Evolutionary conservation across 768 basidiomycete genomes (phyloP).

Genomic region (Basidioascus undulatus): DNA sequence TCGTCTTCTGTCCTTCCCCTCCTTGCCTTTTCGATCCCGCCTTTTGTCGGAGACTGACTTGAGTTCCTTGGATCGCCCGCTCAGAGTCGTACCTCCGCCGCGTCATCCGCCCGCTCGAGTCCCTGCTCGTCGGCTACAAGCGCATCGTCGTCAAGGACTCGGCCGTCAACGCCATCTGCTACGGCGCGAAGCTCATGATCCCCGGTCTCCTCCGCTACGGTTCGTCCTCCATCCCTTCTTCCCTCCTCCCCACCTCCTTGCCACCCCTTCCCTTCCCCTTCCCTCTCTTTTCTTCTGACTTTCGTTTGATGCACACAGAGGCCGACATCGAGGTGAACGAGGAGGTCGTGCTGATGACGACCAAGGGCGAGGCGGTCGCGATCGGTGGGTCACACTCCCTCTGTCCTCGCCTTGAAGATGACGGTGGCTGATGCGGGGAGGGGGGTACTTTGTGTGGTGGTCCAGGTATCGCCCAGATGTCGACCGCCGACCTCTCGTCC

Average conservation of each 20-base stretch:
- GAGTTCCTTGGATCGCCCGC: slow-evolving; percentile 2
- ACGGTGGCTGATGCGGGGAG: too few relatives aligned
- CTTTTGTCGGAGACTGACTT: slow-evolving; percentile 1
- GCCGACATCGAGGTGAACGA: slow-evolving; percentile 82
- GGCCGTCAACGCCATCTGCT: slow-evolving; percentile 96
- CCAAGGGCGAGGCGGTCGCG: slow-evolving; percentile 41
- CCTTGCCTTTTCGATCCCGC: neutral
- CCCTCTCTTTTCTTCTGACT: neutral
- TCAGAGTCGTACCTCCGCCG: slow-evolving; percentile 88
- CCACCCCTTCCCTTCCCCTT: neutral
- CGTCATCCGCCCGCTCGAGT: slow-evolving; percentile 82
- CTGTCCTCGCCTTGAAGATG: too few relatives aligned
- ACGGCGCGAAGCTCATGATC: slow-evolving; percentile 98
- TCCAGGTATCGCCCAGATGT: slow-evolving; percentile 40
- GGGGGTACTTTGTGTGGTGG: neutral
- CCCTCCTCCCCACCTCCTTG: neutral
- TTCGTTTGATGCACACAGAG: slow-evolving; percentile 18
- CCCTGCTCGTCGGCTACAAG: slow-evolving; percentile 83
- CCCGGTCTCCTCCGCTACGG: slow-evolving; percentile 87
- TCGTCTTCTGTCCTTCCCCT: slow-evolving; percentile 11
- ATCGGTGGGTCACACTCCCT: too few relatives aligned
- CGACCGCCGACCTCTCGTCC: slow-evolving; percentile 88
- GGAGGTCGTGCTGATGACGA: slow-evolving; percentile 95
- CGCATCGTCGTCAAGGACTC: slow-evolving; percentile 98
- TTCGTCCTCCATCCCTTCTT: slow-evolving; percentile 1